Evolutionary conservation across 371 early-diverging fungal genomes (phyloP).

Genomic region (Mucor piriformis): DNA sequence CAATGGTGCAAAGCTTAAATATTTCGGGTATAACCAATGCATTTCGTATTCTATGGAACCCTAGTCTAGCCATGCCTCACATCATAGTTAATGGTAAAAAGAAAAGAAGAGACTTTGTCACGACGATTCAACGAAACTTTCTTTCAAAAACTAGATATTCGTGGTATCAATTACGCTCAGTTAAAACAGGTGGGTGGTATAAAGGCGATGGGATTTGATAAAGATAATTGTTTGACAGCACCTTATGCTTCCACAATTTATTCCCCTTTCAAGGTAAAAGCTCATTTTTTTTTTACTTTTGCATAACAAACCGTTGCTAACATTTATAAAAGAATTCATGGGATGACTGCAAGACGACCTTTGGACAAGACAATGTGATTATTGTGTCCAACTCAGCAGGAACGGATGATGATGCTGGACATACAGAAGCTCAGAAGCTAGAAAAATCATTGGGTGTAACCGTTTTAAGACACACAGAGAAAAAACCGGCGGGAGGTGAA

Average conservation of each 20-base stretch:
- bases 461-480: slow-evolving; percentile 63
- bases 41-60: slow-evolving; percentile 60
- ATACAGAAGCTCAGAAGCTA: slow-evolving; percentile 54
- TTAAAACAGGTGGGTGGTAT: slow-evolving; percentile 64
- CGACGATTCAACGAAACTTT: not conserved
- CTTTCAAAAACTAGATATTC: slow-evolving; percentile 58
- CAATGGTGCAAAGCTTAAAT: slow-evolving; percentile 88
- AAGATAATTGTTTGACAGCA: slow-evolving; percentile 92
- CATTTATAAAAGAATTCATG: slow-evolving; percentile 60
- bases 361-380: slow-evolving; percentile 63
- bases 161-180: slow-evolving; percentile 63
- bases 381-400: slow-evolving; percentile 96
- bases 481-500: slow-evolving; percentile 85
- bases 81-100: slow-evolving; percentile 68
- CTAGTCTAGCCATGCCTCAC: slow-evolving; percentile 77
- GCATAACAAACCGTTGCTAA: too few species aligned
- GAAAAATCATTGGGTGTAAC: slow-evolving; percentile 53
- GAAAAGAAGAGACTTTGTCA: not conserved
- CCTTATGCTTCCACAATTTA: slow-evolving; percentile 78
- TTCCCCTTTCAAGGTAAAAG: slow-evolving; percentile 67
- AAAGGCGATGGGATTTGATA: slow-evolving; percentile 82
- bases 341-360: slow-evolving; percentile 64
- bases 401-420: slow-evolving; percentile 72
- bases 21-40: slow-evolving; percentile 63
- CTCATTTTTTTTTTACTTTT: too few species aligned